A percentile compares a stretch with the other conserved stretches of the same genome.
Evolutionary conservation across 2,329 filamentous ascomycete genomes (phyloP).

Genomic region (Chaetomiaceae sp.): DNA sequence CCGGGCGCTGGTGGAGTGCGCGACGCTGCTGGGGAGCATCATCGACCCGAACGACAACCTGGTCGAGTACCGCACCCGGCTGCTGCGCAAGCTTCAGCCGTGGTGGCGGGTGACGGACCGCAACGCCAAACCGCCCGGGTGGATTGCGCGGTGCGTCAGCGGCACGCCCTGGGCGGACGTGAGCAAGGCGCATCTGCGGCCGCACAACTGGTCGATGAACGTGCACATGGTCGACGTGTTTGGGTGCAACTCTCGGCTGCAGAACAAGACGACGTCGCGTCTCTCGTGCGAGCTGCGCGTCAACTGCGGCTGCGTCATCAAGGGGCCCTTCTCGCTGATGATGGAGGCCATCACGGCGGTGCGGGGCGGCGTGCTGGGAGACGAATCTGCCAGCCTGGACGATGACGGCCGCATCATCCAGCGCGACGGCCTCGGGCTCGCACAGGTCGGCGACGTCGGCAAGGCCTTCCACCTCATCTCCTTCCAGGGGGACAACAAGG

Average conservation of each 20-base stretch:
- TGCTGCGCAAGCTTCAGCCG: constrained; percentile 5
- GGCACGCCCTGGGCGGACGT: constrained; percentile 24
- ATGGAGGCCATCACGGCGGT: constrained; percentile 24
- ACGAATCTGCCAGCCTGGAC: constrained; percentile 9
- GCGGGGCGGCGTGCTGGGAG: constrained; percentile 23
- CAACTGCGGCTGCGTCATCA: constrained; percentile 27
- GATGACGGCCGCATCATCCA: constrained; percentile 21
- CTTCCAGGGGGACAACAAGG: constrained; percentile 22
- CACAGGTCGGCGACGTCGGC: constrained; percentile 27
- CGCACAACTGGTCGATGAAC: constrained; percentile 27
- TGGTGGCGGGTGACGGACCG: constrained; percentile 1
- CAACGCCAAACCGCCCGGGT: constrained; percentile 7
- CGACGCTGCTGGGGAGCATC: constrained; percentile 1
- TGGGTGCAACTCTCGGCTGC: constrained; percentile 21
- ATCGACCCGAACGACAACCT: constrained; percentile 4
- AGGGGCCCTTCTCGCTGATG: constrained; percentile 23
- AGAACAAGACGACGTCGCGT: constrained; percentile 23
- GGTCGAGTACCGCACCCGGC: constrained; percentile 5
- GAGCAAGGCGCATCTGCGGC: constrained; percentile 4
- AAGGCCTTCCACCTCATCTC: constrained; percentile 25
- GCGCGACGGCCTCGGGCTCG: constrained; percentile 25
- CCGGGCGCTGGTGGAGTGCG: constrained; percentile 6
- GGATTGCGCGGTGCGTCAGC: constrained; percentile 10
- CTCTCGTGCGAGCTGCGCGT: constrained; percentile 24
- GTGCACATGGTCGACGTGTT: constrained; percentile 12